Evolutionary conservation across 2,329 filamentous ascomycete genomes (phyloP), one percentile per base, ranked within the genome.

Genomic region (Pseudogymnoascus sp.): DNA sequence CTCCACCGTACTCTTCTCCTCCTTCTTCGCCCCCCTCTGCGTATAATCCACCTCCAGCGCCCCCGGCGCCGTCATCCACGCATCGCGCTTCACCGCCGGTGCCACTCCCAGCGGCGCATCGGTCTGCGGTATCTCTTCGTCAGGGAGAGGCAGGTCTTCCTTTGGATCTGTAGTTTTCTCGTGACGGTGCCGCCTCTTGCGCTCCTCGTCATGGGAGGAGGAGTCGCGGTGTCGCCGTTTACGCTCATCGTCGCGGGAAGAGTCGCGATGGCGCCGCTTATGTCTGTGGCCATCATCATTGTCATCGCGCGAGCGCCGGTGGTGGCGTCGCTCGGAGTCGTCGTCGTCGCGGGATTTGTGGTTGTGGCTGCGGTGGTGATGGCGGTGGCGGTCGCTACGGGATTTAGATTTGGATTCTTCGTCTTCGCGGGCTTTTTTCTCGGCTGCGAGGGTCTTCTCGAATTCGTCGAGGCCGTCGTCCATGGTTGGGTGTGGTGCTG

Each of bases 51-150:
- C 80, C 62, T 93, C 88, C 37, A 96, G 77, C 0, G 88, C 86
- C 0, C 90, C 90, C 0, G 93, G 92, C 0, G 88, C 88, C 65
- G 92, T 88, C 95, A 99, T 99, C 93, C 96, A 99, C 0, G 89
- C 85, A 74, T 97, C 95, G 67, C 96, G 85, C 68, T 86, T 82
- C 34, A 87, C 70, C 66, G 61, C 47, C 57, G 40, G 64, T 66
- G 14, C 66, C 66, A 31, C 70, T 65, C 14, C 72, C 66, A 8
- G 61, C 61, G 47, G 69, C 68, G 29, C 71, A 39, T 69, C 68
- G 2, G 70, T 64, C 2, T 75, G 65, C 36, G 78, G 77, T 10
- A 18, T n/a, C 66, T 81, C 80, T 21, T 84, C 81, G 37, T 84
- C 77, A 0, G 80, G 81, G 3, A 81, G 68, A 1, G 81, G 81